A percentile compares a stretch with the other conserved stretches of the same genome.
These are phyloP conservation scores for Leccinum uliginosum DNA, from an alignment of 768 basidiomycete genomes.

Conservation along the genomic window DNA sequence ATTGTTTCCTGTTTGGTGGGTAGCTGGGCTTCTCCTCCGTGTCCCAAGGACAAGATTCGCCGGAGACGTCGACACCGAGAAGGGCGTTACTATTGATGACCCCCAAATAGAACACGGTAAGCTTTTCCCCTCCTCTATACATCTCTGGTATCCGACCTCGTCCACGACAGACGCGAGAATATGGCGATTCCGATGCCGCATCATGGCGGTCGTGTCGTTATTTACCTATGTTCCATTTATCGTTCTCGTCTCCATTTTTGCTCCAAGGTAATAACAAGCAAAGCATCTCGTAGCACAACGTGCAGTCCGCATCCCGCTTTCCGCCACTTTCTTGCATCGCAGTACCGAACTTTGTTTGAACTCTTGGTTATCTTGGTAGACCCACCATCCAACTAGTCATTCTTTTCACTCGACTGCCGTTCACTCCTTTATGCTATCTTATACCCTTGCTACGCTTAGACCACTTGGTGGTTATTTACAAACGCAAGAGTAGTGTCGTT, in stretches of 20 bases:
- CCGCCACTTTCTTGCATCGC: conserved; percentile 23
- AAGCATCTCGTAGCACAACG: conserved; percentile 8
- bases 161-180: conserved; percentile 55
- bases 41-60: conserved; percentile 62
- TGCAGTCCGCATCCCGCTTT: conserved; percentile 10
- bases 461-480: conserved; percentile 8
- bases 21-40: conserved; percentile 49
- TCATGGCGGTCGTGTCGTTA: conserved; percentile 63
- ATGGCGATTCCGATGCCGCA: conserved; percentile 73
- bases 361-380: conserved; percentile 18
- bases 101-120: conserved; percentile 75
- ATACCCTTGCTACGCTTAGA: conserved; percentile 18
- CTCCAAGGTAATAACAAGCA: conserved; percentile 29
- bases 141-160: conserved; percentile 2
- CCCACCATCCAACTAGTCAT: conserved; percentile 5
- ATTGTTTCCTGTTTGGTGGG: conserved; percentile 58
- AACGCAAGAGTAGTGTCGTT: conserved; percentile 24
- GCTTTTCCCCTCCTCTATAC: conserved; percentile 20
- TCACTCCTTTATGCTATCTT: conserved; percentile 28
- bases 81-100: conserved; percentile 70
- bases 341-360: conserved; percentile 10
- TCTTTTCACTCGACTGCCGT: conserved; percentile 17
- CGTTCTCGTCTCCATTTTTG: conserved; percentile 66
- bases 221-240: conserved; percentile 80
- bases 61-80: conserved; percentile 54